These are phyloP conservation scores for Fusarium setosum DNA, from an alignment of 2,329 filamentous ascomycete species.

Conservation along the genomic window DNA sequence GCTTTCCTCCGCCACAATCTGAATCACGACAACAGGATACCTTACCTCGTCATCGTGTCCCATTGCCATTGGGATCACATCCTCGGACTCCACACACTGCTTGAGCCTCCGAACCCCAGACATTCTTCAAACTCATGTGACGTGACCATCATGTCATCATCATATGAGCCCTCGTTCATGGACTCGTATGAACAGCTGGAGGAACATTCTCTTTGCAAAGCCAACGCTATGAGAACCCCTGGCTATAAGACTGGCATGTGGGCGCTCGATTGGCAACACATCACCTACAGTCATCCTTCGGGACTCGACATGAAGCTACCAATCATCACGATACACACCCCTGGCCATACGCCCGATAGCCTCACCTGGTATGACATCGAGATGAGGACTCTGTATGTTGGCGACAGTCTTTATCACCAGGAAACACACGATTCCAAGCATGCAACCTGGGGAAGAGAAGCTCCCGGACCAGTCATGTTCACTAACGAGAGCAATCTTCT, in stretches of 20 bases:
- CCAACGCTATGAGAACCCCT: neutral
- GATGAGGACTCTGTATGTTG: neutral
- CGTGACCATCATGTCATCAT: neutral
- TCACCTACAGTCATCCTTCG: neutral
- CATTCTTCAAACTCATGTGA: neutral
- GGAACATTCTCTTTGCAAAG: neutral
- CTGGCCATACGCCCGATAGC: constrained; percentile 1
- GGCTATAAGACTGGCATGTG: neutral
- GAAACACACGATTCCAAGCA: neutral
- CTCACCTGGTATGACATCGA: neutral
- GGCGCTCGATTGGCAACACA: neutral
- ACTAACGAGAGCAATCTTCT: neutral
- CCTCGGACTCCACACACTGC: neutral
- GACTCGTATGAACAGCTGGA: neutral
- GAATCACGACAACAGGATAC: neutral
- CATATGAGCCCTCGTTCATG: neutral
- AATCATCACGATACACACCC: neutral
- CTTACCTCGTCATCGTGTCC: neutral
- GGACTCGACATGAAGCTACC: neutral
- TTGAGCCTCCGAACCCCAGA: neutral
- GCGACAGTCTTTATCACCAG: neutral
- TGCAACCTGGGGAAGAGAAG: neutral
- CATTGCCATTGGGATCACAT: constrained; percentile 4
- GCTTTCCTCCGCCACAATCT: neutral
- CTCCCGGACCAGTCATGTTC: neutral